A percentile compares a stretch with the other conserved stretches of the same genome.
Evolutionary conservation across 1,139 yeast genomes (phyloP).

Genomic region (Petasospora rhodanensis): DNA sequence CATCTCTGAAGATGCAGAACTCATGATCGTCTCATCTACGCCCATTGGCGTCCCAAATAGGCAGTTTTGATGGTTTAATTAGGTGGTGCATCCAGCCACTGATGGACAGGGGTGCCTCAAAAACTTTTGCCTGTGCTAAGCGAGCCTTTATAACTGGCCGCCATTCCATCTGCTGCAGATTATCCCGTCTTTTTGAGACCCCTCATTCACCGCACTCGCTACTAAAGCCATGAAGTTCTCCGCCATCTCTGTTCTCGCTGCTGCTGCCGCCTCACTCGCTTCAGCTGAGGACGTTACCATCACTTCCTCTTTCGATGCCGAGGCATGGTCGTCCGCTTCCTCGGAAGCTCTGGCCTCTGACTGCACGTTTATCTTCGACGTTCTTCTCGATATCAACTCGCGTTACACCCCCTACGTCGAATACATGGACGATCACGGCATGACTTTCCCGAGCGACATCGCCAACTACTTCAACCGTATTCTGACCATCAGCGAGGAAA

Average conservation of each 20-base stretch:
- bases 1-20: no score
- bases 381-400: conserved; percentile 29
- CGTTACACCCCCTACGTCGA: conserved; percentile 26
- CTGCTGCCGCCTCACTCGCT: background rate
- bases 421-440: conserved; percentile 28
- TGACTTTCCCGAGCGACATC: conserved; percentile 30
- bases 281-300: no score
- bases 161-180: background rate
- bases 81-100: conserved; percentile 1
- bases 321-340: conserved; percentile 17
- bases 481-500: conserved; percentile 22
- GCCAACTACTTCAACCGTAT: conserved; percentile 30
- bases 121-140: conserved; percentile 1
- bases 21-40: background rate
- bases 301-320: conserved; percentile 12
- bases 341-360: conserved; percentile 22
- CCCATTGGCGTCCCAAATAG: conserved; percentile 8
- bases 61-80: conserved; percentile 2
- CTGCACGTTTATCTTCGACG: conserved; percentile 21
- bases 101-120: conserved; percentile 5
- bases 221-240: conserved; percentile 5
- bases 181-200: background rate
- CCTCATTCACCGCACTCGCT: background rate
- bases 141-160: background rate
- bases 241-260: background rate